phyloP scores from a whole-genome alignment of 2,329 filamentous ascomycete species.

The Lasiodiplodia citricola region DNA sequence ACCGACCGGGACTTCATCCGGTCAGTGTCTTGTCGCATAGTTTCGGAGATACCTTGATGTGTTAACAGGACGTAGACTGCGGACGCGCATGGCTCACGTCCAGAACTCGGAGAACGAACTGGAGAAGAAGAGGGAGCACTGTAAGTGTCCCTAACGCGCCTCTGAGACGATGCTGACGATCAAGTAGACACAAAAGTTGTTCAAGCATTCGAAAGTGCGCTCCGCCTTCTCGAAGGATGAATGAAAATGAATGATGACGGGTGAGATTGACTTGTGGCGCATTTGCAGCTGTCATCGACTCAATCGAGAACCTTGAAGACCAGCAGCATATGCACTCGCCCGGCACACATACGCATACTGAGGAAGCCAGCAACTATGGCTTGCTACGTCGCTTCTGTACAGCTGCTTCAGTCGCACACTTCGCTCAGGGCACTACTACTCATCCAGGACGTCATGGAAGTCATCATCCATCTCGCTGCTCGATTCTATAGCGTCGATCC shows the following conservation, averaged over 20 bases:
- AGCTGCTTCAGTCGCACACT: neutral
- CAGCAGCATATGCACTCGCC: neutral
- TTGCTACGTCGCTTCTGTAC: neutral
- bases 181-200: constrained; percentile 52
- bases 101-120: constrained; percentile 74
- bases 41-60: neutral
- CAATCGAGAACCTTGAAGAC: neutral
- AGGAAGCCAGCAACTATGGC: neutral
- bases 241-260: neutral
- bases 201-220: constrained; percentile 56
- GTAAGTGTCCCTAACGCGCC: constrained; percentile 59
- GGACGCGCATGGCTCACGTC: constrained; percentile 79
- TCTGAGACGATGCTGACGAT: neutral
- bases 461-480: constrained; percentile 15
- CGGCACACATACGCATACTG: neutral
- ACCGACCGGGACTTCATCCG: constrained; percentile 78
- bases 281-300: neutral
- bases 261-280: neutral
- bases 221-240: constrained; percentile 46
- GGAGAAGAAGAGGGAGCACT: constrained; percentile 77
- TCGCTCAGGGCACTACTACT: neutral
- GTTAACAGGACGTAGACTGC: constrained; percentile 59
- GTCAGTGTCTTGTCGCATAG: constrained; percentile 48
- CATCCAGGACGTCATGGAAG: neutral
- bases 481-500: constrained; percentile 2